Conservation (phyloP, 352 stramenopile species). For the Phytophthora pinifolia region DNA sequence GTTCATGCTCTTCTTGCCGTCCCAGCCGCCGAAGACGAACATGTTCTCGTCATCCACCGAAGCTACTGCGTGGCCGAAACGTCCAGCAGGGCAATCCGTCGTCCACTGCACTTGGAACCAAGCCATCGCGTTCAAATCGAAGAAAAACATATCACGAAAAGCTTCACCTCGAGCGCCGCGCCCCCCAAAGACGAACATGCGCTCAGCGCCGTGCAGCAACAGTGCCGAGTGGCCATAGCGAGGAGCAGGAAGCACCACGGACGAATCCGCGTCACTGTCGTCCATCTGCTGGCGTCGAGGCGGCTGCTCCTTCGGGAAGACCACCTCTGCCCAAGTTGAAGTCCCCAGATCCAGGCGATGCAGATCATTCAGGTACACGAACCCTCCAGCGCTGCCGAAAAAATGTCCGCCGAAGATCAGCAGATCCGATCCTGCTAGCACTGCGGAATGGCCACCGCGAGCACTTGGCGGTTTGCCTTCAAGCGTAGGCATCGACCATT, state of each 20-base stretch:
- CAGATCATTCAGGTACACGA: constrained; percentile 92
- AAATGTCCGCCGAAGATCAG: constrained; percentile 90
- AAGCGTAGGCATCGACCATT: constrained; percentile 58
- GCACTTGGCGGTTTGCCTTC: constrained; percentile 56
- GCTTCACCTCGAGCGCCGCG: constrained; percentile 45
- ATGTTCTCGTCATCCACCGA: constrained; percentile 76
- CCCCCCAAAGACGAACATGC: constrained; percentile 84
- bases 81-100: constrained; percentile 69
- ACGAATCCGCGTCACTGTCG: constrained; percentile 30
- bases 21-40: constrained; percentile 89
- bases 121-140: constrained; percentile 78
- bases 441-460: constrained; percentile 68
- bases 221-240: constrained; percentile 89
- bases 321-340: constrained; percentile 71
- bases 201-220: constrained; percentile 57
- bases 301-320: constrained; percentile 37
- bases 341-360: constrained; percentile 85
- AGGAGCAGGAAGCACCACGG: constrained; percentile 49
- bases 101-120: constrained; percentile 90
- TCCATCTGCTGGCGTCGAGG: constrained; percentile 20
- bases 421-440: constrained; percentile 78
- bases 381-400: constrained; percentile 81
- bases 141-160: constrained; percentile 89
- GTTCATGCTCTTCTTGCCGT: constrained; percentile 72
- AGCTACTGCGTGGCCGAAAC: constrained; percentile 68